phyloP scores from a whole-genome alignment of 164 flowering plant genomes.

The Cinnamomum chago region DNA sequence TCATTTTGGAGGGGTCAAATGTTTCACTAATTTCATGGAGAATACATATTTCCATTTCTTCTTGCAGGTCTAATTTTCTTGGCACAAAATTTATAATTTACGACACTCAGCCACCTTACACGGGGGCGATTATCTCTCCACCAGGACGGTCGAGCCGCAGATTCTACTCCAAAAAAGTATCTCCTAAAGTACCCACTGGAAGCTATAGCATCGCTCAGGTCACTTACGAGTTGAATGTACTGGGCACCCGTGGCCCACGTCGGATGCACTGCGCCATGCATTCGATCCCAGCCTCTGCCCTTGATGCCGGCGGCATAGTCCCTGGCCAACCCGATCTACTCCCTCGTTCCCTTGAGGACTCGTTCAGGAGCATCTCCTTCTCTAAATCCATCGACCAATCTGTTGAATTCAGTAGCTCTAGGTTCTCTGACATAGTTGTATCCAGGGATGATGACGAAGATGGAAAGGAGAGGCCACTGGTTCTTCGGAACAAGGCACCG shows the following conservation, averaged over 20 bases:
- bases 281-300: constrained; percentile 69
- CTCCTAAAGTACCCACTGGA: constrained; percentile 82
- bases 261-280: constrained; percentile 84
- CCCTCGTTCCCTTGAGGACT: constrained; percentile 74
- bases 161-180: constrained; percentile 76
- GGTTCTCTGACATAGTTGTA: constrained; percentile 70
- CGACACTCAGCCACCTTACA: constrained; percentile 80
- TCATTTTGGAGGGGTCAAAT: not conserved
- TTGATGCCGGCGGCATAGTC: constrained; percentile 68
- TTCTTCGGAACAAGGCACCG: constrained; percentile 83
- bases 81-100: constrained; percentile 87
- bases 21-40: not conserved
- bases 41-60: not conserved
- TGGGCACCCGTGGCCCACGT: constrained; percentile 87
- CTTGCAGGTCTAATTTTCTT: constrained; percentile 83
- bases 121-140: constrained; percentile 39
- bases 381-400: constrained; percentile 69
- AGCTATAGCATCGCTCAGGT: constrained; percentile 85
- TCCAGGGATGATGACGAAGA: constrained; percentile 48
- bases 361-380: constrained; percentile 79
- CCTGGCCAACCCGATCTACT: constrained; percentile 82
- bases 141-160: constrained; percentile 70
- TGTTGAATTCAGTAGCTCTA: constrained; percentile 71
- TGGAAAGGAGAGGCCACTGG: constrained; percentile 58
- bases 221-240: constrained; percentile 77